A percentile compares a stretch with the other conserved stretches of the same genome.
Evolutionary conservation across 495 filamentous ascomycete species (phyloP).

Genomic region (Amniculicola lignicola): DNA sequence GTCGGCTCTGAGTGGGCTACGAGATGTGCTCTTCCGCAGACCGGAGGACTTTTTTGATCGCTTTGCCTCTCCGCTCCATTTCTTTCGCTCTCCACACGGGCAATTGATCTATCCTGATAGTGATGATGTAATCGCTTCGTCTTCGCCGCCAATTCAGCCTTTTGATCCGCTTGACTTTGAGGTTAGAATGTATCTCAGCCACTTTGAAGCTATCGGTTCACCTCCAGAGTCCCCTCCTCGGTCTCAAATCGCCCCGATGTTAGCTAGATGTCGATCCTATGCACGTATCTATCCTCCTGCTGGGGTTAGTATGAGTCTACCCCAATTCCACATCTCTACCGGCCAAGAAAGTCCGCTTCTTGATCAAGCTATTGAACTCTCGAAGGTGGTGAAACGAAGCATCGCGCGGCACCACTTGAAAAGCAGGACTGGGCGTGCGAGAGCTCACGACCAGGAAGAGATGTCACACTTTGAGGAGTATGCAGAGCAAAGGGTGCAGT

Average conservation of each 20-base stretch:
- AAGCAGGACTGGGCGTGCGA: not conserved
- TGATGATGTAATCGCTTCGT: slow-evolving; percentile 18
- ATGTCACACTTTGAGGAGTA: slow-evolving; percentile 14
- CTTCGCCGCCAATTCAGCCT: slow-evolving; percentile 1
- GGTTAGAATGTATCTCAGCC: slow-evolving; percentile 15
- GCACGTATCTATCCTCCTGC: slow-evolving; percentile 29
- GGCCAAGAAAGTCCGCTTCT: slow-evolving; percentile 26
- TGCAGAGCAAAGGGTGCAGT: slow-evolving; percentile 13
- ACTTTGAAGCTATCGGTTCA: slow-evolving; percentile 12
- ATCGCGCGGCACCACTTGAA: slow-evolving; percentile 21
- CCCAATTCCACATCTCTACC: slow-evolving; percentile 22
- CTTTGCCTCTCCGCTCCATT: slow-evolving; percentile 58
- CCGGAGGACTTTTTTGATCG: slow-evolving; percentile 55
- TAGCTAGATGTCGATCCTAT: slow-evolving; percentile 27
- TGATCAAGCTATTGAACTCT: slow-evolving; percentile 28
- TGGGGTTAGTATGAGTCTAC: slow-evolving; percentile 15
- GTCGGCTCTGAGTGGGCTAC: slow-evolving; percentile 41
- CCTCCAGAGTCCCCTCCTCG: not conserved
- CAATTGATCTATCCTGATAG: slow-evolving; percentile 13
- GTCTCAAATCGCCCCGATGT: slow-evolving; percentile 6
- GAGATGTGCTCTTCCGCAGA: slow-evolving; percentile 46
- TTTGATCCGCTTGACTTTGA: slow-evolving; percentile 9
- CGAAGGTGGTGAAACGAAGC: slow-evolving; percentile 12
- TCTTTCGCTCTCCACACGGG: slow-evolving; percentile 47
- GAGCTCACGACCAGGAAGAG: slow-evolving; percentile 12